These are phyloP conservation scores for Beauveria asiatica DNA, from an alignment of 2,329 filamentous ascomycete species.

Conservation along the genomic window DNA sequence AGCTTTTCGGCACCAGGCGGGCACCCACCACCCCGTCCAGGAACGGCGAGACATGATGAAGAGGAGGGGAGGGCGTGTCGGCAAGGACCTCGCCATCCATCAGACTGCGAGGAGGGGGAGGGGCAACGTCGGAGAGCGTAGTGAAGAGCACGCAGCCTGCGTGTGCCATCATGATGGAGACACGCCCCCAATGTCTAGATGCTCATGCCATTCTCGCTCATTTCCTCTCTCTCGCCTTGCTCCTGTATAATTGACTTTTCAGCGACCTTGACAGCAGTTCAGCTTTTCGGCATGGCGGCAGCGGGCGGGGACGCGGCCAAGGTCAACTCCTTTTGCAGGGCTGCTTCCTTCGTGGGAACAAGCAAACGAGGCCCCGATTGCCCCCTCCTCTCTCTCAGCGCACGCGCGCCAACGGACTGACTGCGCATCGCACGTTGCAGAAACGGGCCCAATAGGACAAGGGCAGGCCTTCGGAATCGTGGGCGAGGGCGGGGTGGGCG, in stretches of 20 bases:
- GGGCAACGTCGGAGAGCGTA: background rate
- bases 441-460: background rate
- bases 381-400: background rate
- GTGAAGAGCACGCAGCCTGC: background rate
- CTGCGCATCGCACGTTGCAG: background rate
- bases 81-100: background rate
- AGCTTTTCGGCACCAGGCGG: conserved; percentile 1
- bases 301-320: background rate
- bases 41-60: conserved; percentile 10
- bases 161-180: background rate
- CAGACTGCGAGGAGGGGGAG: background rate
- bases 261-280: background rate
- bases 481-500: background rate
- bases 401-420: background rate
- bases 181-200: conserved; percentile 5
- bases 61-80: conserved; percentile 7
- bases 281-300: background rate
- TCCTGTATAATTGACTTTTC: too few relatives aligned
- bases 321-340: background rate
- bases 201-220: background rate
- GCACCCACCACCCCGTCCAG: background rate
- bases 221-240: background rate
- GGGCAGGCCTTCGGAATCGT: background rate
- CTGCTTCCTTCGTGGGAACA: background rate
- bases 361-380: background rate